A percentile compares a stretch with the other conserved stretches of the same genome.
Conservation (phyloP, 768 basidiomycete genomes). For the Suillus alpinus region DNA sequence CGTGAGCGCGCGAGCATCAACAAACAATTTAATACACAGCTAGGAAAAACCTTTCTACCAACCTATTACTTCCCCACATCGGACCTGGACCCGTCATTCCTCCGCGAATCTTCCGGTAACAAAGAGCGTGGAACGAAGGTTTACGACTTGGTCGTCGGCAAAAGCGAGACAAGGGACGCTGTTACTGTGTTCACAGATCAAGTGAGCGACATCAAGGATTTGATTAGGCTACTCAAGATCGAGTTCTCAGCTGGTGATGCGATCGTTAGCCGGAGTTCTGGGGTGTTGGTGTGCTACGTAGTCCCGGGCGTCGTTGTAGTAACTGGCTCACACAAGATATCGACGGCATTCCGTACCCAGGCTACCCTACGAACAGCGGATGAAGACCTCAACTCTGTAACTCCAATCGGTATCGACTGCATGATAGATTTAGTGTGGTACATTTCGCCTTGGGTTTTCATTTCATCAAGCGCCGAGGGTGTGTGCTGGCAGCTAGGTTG, state of each 20-base stretch:
- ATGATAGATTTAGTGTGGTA: too few species aligned
- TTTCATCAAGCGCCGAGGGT: too few species aligned
- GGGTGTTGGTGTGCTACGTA: too few species aligned
- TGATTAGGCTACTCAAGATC: conserved; percentile 49
- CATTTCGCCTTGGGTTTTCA: too few species aligned
- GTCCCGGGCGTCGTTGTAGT: too few species aligned
- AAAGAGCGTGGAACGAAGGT: conserved; percentile 30
- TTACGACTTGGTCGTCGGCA: conserved; percentile 47
- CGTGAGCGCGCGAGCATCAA: not conserved
- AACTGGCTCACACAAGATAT: conserved; percentile 49
- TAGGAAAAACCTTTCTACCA: conserved; percentile 60
- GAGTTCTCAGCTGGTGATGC: conserved; percentile 50
- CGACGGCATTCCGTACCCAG: too few species aligned
- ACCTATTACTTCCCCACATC: conserved; percentile 49
- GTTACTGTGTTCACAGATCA: conserved; percentile 30
- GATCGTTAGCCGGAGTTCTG: too few species aligned
- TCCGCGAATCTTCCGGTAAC: conserved; percentile 31
- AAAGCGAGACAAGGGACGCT: conserved; percentile 37
- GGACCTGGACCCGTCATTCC: conserved; percentile 43
- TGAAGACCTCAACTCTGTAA: too few species aligned
- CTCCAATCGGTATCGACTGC: too few species aligned
- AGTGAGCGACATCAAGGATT: conserved; percentile 29
- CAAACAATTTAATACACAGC: conserved; percentile 28
- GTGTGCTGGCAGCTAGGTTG: too few species aligned
- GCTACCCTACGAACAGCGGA: too few species aligned